Percentiles rank a stretch among this genome's conserved stretches.
Evolutionary conservation across 2,329 filamentous ascomycete species (phyloP).

Genomic region (Alternaria viburni): DNA sequence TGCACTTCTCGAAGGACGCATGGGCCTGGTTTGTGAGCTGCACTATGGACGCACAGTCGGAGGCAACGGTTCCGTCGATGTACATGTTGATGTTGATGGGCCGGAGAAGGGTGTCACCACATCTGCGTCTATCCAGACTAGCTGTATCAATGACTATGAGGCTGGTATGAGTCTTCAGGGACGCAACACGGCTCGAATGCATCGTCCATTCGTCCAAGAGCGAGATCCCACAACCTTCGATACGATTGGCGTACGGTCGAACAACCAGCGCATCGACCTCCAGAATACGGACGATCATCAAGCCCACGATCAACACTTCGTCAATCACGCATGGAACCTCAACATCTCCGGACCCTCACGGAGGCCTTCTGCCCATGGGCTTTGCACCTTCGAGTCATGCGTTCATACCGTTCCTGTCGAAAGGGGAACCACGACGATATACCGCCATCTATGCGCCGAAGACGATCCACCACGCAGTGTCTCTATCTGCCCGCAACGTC

Average conservation of each 20-base stretch:
- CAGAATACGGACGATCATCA: conserved; percentile 26
- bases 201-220: conserved; percentile 3
- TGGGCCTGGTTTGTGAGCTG: conserved; percentile 66
- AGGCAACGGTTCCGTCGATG: conserved; percentile 13
- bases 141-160: conserved; percentile 13
- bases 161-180: conserved; percentile 7
- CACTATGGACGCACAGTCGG: conserved; percentile 10
- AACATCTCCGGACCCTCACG: conserved; percentile 19
- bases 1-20: conserved; percentile 64
- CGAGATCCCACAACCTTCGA: conserved; percentile 20
- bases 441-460: conserved; percentile 62
- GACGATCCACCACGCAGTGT: conserved; percentile 70
- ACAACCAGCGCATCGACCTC: conserved; percentile 30
- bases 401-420: conserved; percentile 35
- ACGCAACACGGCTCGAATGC: not conserved
- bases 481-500: conserved; percentile 68
- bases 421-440: conserved; percentile 48
- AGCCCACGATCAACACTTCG: conserved; percentile 29
- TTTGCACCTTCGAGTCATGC: not conserved
- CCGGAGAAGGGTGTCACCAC: conserved; percentile 11
- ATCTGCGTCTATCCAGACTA: conserved; percentile 17
- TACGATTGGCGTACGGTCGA: conserved; percentile 35
- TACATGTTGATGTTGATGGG: conserved; percentile 14
- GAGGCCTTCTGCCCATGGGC: not conserved
- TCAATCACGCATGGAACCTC: conserved; percentile 43